These are phyloP conservation scores for Fusarium poae DNA, from an alignment of 2,329 filamentous ascomycete genomes.

Conservation along the genomic window DNA sequence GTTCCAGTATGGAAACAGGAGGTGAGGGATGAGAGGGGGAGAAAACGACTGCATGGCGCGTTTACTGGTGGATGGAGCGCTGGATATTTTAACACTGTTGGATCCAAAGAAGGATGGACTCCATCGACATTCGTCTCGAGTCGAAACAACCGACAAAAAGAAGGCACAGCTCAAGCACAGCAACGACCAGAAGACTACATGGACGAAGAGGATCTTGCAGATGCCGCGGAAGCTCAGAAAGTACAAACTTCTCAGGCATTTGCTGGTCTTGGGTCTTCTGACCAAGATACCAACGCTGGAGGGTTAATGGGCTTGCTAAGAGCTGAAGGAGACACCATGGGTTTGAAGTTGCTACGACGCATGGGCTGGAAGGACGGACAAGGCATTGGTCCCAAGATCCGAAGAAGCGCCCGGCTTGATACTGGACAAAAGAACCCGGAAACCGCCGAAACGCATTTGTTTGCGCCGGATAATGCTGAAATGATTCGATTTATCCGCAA, in stretches of 20 bases:
- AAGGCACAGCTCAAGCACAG: slow-evolving; percentile 67
- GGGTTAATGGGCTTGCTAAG: slow-evolving; percentile 79
- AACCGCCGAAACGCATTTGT: slow-evolving; percentile 72
- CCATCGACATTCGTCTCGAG: slow-evolving; percentile 94
- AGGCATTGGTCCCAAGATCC: slow-evolving; percentile 89
- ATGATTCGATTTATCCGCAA: slow-evolving; percentile 77
- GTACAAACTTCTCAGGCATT: slow-evolving; percentile 81
- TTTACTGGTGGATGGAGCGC: slow-evolving; percentile 98
- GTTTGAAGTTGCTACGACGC: slow-evolving; percentile 82
- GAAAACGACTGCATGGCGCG: slow-evolving; percentile 92
- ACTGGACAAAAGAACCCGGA: slow-evolving; percentile 56
- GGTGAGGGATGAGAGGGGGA: slow-evolving; percentile 89
- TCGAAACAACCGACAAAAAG: slow-evolving; percentile 80
- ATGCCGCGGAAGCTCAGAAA: slow-evolving; percentile 81
- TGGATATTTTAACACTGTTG: slow-evolving; percentile 98
- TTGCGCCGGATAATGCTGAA: slow-evolving; percentile 83
- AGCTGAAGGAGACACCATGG: slow-evolving; percentile 84
- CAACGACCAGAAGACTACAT: slow-evolving; percentile 90
- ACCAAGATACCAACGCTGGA: slow-evolving; percentile 66
- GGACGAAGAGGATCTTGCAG: slow-evolving; percentile 95
- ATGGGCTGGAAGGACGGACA: slow-evolving; percentile 98
- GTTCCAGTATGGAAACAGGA: slow-evolving; percentile 99
- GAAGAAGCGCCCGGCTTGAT: slow-evolving; percentile 77
- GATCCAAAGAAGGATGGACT: slow-evolving; percentile 98
- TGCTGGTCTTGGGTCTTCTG: slow-evolving; percentile 78